Evolutionary conservation across 371 early-diverging fungal genomes (phyloP).

Genomic region (Mortierella sp.): DNA sequence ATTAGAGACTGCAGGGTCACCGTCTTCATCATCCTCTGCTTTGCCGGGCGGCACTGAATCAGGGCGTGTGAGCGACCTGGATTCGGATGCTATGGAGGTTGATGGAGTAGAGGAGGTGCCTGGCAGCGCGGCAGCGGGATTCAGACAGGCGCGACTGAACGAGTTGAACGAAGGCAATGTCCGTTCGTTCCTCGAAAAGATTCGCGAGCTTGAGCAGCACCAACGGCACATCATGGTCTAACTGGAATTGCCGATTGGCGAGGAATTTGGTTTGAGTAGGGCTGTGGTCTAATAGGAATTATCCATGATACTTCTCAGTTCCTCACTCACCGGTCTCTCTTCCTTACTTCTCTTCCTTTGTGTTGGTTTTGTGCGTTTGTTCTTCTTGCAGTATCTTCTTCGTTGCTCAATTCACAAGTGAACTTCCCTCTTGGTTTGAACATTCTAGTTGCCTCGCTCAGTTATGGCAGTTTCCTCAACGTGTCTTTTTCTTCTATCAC

Average conservation of each 20-base stretch:
- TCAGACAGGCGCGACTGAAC: slow-evolving; percentile 8
- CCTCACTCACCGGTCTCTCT: neutral
- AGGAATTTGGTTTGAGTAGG: neutral
- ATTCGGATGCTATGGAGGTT: slow-evolving; percentile 36
- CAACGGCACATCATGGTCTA: slow-evolving; percentile 27
- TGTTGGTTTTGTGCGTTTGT: neutral
- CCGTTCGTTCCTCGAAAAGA: slow-evolving; percentile 51
- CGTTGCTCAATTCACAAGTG: neutral
- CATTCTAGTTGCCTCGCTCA: neutral
- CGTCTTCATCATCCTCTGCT: slow-evolving; percentile 15
- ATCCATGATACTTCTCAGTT: neutral
- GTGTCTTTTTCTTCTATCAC: neutral
- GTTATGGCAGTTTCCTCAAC: too few relatives aligned
- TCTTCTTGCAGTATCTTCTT: neutral
- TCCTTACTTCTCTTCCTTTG: neutral
- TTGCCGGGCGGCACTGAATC: slow-evolving; percentile 14
- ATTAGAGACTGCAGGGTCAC: neutral
- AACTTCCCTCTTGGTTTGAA: neutral
- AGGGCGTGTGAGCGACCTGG: slow-evolving; percentile 32
- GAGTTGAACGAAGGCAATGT: slow-evolving; percentile 52
- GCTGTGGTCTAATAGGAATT: too few relatives aligned
- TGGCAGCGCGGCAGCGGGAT: neutral
- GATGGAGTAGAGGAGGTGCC: slow-evolving; percentile 21
- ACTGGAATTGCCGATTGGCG: neutral
- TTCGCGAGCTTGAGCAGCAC: slow-evolving; percentile 43